Evolutionary conservation across 2,329 filamentous ascomycete species (phyloP), one percentile per base, ranked within the genome.

Genomic region (Aspergillus pseudoterreus): DNA sequence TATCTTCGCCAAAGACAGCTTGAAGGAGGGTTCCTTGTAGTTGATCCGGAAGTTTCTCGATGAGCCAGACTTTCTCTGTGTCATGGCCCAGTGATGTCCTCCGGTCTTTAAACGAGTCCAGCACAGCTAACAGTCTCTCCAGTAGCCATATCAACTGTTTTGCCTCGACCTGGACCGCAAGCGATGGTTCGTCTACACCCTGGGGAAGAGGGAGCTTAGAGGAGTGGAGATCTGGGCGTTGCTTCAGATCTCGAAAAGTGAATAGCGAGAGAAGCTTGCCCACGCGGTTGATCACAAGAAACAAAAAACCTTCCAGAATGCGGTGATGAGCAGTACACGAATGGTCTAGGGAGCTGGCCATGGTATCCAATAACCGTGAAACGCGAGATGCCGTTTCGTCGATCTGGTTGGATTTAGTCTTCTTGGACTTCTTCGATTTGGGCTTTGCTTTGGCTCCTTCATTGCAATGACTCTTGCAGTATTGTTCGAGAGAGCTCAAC

Each of bases 281-380:
- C 12, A 73, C 65, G 9, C 73, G 69, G 30, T 66, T 56, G 1
- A 77, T 57, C 4, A 74, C 49, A 9, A 67, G 46, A 42, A 62
- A 73, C 6, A 77, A 57, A 24, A 72, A 68, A 0, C 74, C 75
- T 60, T 77, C 75, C 14, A 76, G 58, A 4, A 75, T 51, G 14
- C 66, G 57, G 17, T 61, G 58, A 21, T 73, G 67, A 12, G 60
- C 60, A 19, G 52, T 14, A 42, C 58, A 57, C 1, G 53, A 43
- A 6, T 57, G 42, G 42, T 71, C 62, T 9, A 72, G 57, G 5
- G 62, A 65, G 9, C 60, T 46, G 2, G 63, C 55, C 66, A 73
- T 70, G 2, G 47, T 62, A 36, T 54, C 58, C 9, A 73, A 55
- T 1, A 70, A 24, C n/a, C 57, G 54, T 27, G 51, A 54, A 4